Percentiles rank a stretch among this genome's conserved stretches.
phyloP scores from a whole-genome alignment of 805 yeast species.

The Myxozyma udenii region DNA sequence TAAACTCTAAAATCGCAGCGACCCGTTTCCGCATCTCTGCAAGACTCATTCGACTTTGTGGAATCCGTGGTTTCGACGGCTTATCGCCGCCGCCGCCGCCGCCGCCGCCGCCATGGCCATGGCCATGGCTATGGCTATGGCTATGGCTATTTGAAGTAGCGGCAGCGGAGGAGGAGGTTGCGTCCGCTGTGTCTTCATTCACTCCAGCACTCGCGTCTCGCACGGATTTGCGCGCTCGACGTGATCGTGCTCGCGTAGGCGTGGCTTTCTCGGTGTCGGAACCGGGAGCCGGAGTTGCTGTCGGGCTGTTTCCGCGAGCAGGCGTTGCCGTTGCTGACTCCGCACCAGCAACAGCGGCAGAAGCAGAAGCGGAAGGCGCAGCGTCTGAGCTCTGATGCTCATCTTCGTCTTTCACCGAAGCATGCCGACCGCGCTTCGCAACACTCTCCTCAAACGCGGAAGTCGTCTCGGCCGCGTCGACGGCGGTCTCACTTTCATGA shows the following conservation, averaged over 20 bases:
- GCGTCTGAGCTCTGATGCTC: too few species aligned
- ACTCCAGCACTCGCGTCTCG: too few species aligned
- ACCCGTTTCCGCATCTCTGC: constrained; percentile 85
- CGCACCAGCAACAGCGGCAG: constrained; percentile 2
- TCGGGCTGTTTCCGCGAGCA: not conserved
- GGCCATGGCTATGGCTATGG: too few species aligned
- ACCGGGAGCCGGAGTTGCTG: not conserved
- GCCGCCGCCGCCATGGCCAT: not conserved
- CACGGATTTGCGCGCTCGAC: not conserved
- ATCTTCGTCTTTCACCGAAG: not conserved
- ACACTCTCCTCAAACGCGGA: not conserved
- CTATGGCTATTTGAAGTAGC: too few species aligned
- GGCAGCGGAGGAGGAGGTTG: too few species aligned
- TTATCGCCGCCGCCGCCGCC: constrained; percentile 50
- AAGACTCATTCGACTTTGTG: constrained; percentile 68
- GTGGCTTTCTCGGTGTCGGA: not conserved
- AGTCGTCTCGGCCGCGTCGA: not conserved
- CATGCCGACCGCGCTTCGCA: not conserved
- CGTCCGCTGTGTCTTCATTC: too few species aligned
- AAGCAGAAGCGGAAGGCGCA: too few species aligned
- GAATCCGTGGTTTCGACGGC: constrained; percentile 79
- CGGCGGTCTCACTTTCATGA: not conserved
- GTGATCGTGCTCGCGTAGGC: not conserved
- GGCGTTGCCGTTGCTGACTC: not conserved
- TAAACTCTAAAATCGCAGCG: constrained; percentile 85